A percentile compares a stretch with the other conserved stretches of the same genome.
phyloP scores from a whole-genome alignment of 2,329 filamentous ascomycete species.

The Claviceps sp. region DNA sequence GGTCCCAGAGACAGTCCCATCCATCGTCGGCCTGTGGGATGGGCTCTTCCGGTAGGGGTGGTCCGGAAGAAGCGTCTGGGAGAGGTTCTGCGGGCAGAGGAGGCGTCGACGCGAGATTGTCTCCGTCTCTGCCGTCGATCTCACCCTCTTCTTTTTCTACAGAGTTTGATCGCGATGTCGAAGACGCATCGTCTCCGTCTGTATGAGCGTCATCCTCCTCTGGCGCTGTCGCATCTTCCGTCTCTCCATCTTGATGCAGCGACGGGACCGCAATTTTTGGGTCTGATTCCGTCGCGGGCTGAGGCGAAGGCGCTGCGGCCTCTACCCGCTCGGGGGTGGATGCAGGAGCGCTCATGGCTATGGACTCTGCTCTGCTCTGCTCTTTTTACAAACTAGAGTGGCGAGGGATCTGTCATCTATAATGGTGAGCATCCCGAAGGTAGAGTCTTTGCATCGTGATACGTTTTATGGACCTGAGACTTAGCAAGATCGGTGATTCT shows the following conservation, averaged over 20 bases:
- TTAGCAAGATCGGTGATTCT: conserved; percentile 14
- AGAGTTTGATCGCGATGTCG: background rate
- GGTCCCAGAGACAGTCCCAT: conserved; percentile 73
- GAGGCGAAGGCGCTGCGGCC: conserved; percentile 4
- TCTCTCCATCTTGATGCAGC: conserved; percentile 7
- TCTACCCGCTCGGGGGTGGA: background rate
- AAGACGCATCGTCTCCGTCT: background rate
- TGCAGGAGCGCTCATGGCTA: conserved; percentile 4
- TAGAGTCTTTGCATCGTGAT: conserved; percentile 19
- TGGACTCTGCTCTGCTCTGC: background rate
- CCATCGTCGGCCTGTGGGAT: conserved; percentile 49
- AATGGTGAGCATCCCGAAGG: conserved; percentile 25
- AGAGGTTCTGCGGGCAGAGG: conserved; percentile 23
- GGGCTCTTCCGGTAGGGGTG: conserved; percentile 30
- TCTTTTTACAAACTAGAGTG: conserved; percentile 4
- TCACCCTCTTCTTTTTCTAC: conserved; percentile 3
- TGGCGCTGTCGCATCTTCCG: background rate
- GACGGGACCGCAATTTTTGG: background rate
- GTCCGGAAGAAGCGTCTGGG: conserved; percentile 11
- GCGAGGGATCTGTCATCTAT: conserved; percentile 17
- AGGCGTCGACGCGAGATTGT: conserved; percentile 5
- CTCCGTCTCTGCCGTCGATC: conserved; percentile 1
- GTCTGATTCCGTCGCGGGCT: conserved; percentile 5
- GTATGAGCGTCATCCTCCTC: background rate
- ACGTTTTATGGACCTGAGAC: conserved; percentile 24